Percentiles rank a stretch among this genome's conserved stretches.
Evolutionary conservation across 495 filamentous ascomycete genomes (phyloP).

Genomic region (Parathielavia hyrcaniae): DNA sequence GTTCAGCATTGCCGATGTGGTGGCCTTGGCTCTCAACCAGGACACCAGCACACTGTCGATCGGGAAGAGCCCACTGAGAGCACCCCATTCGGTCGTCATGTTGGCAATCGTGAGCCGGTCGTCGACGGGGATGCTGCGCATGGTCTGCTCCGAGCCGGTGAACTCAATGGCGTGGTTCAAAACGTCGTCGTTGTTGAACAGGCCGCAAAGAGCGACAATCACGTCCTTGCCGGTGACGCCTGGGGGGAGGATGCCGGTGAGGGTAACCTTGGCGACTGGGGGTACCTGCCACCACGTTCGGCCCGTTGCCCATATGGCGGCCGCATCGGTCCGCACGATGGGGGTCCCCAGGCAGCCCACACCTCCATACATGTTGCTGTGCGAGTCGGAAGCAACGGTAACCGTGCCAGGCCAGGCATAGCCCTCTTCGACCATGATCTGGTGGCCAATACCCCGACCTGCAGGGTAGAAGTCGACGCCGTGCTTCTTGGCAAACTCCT

Average conservation of each 20-base stretch:
- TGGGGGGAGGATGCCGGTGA: constrained; percentile 65
- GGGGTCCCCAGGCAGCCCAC: constrained; percentile 69
- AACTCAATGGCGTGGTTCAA: constrained; percentile 93
- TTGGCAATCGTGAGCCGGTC: constrained; percentile 80
- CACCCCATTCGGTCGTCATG: constrained; percentile 97
- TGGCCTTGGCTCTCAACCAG: constrained; percentile 79
- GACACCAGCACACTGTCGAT: constrained; percentile 64
- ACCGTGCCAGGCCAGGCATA: constrained; percentile 74
- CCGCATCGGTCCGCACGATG: constrained; percentile 81
- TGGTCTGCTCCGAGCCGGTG: constrained; percentile 68
- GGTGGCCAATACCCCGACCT: constrained; percentile 53
- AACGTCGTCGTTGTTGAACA: constrained; percentile 86
- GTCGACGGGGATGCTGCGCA: constrained; percentile 68
- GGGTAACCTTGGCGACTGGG: constrained; percentile 70
- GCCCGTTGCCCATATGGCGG: constrained; percentile 79
- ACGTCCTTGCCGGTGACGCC: constrained; percentile 95
- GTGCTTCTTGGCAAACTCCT: constrained; percentile 76
- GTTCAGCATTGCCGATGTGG: constrained; percentile 50
- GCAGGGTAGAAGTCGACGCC: constrained; percentile 81
- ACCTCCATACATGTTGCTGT: constrained; percentile 89
- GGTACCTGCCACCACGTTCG: constrained; percentile 89
- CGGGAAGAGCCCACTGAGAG: constrained; percentile 69
- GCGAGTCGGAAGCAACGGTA: constrained; percentile 73
- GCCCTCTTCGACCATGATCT: constrained; percentile 39
- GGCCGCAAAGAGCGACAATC: constrained; percentile 79